Conservation (phyloP, 192 early-diverging fungal genomes). For the Gonapodya prolifera region DNA sequence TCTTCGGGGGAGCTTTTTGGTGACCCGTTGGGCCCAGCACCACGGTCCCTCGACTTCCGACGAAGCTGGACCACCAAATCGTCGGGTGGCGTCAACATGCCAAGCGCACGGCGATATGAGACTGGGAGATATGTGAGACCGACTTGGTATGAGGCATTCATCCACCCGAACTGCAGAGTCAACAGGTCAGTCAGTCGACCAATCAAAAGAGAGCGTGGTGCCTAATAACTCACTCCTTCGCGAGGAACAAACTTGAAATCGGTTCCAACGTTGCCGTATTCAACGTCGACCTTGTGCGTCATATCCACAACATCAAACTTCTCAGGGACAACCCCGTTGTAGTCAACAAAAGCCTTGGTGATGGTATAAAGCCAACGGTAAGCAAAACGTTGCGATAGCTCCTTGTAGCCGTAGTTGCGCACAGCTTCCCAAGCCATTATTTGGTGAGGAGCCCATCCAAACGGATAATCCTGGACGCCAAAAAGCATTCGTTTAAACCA, state of each 20-base stretch:
- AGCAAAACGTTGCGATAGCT: constrained; percentile 58
- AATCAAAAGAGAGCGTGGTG: not conserved
- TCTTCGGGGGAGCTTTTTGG: not conserved
- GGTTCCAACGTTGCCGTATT: constrained; percentile 90
- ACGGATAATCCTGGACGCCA: constrained; percentile 33
- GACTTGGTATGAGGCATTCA: constrained; percentile 83
- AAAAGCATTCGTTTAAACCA: not conserved
- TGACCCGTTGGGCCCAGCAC: not conserved
- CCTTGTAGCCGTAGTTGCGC: constrained; percentile 63
- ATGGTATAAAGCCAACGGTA: constrained; percentile 97
- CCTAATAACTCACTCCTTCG: constrained; percentile 43
- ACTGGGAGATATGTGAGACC: constrained; percentile 62
- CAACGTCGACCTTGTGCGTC: constrained; percentile 82
- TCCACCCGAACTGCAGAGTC: constrained; percentile 72
- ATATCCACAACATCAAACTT: constrained; percentile 92
- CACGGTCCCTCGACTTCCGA: not conserved
- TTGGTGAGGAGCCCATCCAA: constrained; percentile 99
- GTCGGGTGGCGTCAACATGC: constrained; percentile 56
- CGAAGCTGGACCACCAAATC: constrained; percentile 18
- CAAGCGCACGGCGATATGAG: constrained; percentile 63
- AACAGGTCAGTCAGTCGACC: not conserved
- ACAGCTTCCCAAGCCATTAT: constrained; percentile 92
- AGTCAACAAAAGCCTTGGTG: constrained; percentile 90
- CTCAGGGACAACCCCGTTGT: constrained; percentile 92
- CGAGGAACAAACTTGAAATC: constrained; percentile 88